These are phyloP conservation scores for Sideroxylon spinosum DNA, from an alignment of 179 eudicot species.

Conservation along the genomic window DNA sequence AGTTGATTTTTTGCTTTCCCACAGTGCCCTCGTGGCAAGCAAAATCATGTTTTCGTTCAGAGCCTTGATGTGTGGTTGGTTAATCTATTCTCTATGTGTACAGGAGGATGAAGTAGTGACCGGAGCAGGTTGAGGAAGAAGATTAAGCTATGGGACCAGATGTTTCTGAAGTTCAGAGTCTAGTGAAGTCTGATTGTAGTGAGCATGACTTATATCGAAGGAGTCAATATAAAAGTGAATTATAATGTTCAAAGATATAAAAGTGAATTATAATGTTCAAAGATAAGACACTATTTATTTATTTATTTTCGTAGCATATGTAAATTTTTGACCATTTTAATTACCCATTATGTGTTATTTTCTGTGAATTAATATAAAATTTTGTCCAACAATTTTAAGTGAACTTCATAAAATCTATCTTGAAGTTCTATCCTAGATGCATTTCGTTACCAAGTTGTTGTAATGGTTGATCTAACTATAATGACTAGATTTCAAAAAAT, in stretches of 20 bases:
- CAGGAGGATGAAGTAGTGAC: constrained; percentile 24
- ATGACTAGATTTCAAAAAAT: too few species aligned
- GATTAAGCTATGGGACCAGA: constrained; percentile 25
- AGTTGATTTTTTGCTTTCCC: background rate
- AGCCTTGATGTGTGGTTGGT: background rate
- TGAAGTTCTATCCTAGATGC: too few species aligned
- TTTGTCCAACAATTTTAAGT: too few species aligned
- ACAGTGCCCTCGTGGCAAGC: background rate
- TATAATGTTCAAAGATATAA: constrained; percentile 7
- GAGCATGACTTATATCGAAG: constrained; percentile 29
- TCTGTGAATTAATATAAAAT: too few species aligned
- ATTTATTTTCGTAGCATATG: too few species aligned
- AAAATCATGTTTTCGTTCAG: background rate
- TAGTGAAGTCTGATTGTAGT: constrained; percentile 23
- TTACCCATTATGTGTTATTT: too few species aligned
- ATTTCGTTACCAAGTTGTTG: too few species aligned
- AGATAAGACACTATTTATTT: background rate
- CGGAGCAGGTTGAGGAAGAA: constrained; percentile 25
- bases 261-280: too few species aligned
- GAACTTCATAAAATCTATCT: too few species aligned
- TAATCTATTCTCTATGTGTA: background rate
- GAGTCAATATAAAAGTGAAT: constrained; percentile 29
- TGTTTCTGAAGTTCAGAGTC: constrained; percentile 19
- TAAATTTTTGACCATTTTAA: too few species aligned
- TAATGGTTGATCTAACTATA: too few species aligned